phyloP scores from a whole-genome alignment of 371 early-diverging fungal genomes.

The Zychaea mexicana region DNA sequence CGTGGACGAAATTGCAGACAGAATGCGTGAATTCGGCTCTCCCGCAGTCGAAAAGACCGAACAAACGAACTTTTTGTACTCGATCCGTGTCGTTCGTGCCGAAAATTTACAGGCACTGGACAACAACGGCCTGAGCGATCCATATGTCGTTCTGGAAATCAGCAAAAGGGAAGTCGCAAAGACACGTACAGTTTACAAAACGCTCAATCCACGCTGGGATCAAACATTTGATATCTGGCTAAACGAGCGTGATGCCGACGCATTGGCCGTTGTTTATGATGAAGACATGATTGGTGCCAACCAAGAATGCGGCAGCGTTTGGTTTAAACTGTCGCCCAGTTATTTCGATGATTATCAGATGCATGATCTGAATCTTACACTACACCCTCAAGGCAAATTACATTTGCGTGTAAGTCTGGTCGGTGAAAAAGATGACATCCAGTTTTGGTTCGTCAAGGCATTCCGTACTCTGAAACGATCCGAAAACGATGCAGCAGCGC shows the following conservation, averaged over 20 bases:
- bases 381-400: conserved; percentile 85
- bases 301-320: conserved; percentile 77
- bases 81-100: conserved; percentile 62
- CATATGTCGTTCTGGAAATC: conserved; percentile 75
- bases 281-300: conserved; percentile 80
- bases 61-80: conserved; percentile 47
- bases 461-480: conserved; percentile 78
- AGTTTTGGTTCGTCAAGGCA: conserved; percentile 89
- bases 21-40: conserved; percentile 44
- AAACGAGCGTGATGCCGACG: conserved; percentile 53
- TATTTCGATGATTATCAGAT: conserved; percentile 72
- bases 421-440: conserved; percentile 90
- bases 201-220: conserved; percentile 91
- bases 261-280: conserved; percentile 76
- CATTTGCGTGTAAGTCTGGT: conserved; percentile 85
- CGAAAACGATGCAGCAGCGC: conserved; percentile 70
- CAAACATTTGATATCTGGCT: conserved; percentile 83
- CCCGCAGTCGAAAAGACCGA: conserved; percentile 26
- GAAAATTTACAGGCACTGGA: conserved; percentile 59
- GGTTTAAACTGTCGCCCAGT: conserved; percentile 63
- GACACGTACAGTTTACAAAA: conserved; percentile 69
- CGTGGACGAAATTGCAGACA: conserved; percentile 59
- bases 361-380: conserved; percentile 81
- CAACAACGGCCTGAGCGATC: conserved; percentile 66
- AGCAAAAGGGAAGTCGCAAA: conserved; percentile 55